Evolutionary conservation across 2,329 filamentous ascomycete genomes (phyloP), one percentile per base, ranked within the genome.

Genomic region (Helotiales sp.): DNA sequence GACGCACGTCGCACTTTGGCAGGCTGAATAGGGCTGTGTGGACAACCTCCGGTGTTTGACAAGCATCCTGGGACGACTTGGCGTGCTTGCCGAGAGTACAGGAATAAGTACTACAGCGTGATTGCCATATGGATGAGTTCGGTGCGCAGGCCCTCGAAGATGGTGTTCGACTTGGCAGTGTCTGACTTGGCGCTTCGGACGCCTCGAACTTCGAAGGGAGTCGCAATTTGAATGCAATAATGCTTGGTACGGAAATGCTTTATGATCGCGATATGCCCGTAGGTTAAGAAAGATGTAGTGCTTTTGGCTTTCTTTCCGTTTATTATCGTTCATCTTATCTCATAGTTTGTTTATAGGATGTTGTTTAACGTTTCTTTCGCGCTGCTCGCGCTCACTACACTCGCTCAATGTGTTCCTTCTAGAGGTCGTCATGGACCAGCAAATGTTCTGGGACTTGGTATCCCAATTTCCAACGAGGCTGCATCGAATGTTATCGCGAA

Each of bases 401-500:
- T 58, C 56, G 25, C 54, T 48, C 50, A 56, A 40, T 49, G 53
- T 54, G 9, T 53, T 56, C 47, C 51, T 38, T 51, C 36, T 25
- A 54, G 15, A 38, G 38, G 19, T 27, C 40, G 40, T 25, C 29
- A 53, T 34, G 34, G 33, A 51, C 36, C 51, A 38, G 27, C 15
- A 3, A 47, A 40, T 4, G 54, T 65, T 29, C 55, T 42, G 17
- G 64, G 67, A 55, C 61, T 79, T 30, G 75, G 75, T 34, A 67
- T 81, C 13, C 77, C 79, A 63, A 71, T 86, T 66, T 71, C 72
- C 63, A 86, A 86, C 69, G 69, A 75, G 3, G 69, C 77, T 30
- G 78, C 77, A 53, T 62, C 64, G 15, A 73, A 83, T 64, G 71
- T 79, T 59, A 78, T 87, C 48, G 73, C 80, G 33, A 79, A 82